Percentiles rank a stretch among this genome's conserved stretches.
These are phyloP conservation scores for Mycena venus DNA, from an alignment of 768 basidiomycete species.

Conservation along the genomic window DNA sequence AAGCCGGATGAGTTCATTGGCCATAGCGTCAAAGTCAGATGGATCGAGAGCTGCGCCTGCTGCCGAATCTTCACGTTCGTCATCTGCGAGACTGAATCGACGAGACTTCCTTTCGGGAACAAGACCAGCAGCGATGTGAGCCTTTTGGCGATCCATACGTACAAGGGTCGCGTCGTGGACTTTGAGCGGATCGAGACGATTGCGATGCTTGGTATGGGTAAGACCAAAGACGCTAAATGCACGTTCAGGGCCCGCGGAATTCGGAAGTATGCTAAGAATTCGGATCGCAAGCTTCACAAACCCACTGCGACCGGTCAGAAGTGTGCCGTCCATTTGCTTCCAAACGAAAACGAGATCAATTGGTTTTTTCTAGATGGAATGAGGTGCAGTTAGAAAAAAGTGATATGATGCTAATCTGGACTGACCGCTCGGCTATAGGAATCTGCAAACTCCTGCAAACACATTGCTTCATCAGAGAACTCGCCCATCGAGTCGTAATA, in stretches of 20 bases:
- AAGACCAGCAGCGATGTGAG: background rate
- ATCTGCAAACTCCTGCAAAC: background rate
- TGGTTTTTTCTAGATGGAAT: too few species aligned
- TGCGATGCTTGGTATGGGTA: slow-evolving; percentile 38
- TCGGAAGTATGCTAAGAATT: too few species aligned
- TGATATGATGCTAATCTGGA: too few species aligned
- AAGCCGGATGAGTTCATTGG: background rate
- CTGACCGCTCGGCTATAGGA: background rate
- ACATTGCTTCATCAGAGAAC: background rate
- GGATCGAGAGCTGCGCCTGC: background rate
- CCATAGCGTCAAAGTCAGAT: too few species aligned
- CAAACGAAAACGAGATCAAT: too few species aligned
- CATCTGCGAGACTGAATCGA: slow-evolving; percentile 36
- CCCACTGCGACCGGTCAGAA: too few species aligned
- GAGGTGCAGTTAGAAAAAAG: too few species aligned
- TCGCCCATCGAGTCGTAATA: background rate
- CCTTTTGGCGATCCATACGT: slow-evolving; percentile 13
- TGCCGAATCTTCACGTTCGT: background rate
- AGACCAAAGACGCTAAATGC: slow-evolving; percentile 39
- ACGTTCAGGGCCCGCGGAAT: slow-evolving; percentile 39
- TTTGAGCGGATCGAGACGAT: slow-evolving; percentile 23
- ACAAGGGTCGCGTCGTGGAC: slow-evolving; percentile 26
- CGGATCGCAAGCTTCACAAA: too few species aligned
- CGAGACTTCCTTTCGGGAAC: background rate
- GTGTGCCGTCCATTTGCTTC: too few species aligned